Percentiles rank a stretch among this genome's conserved stretches.
phyloP scores from a whole-genome alignment of 306 rosid species.

The Parietaria judaica region DNA sequence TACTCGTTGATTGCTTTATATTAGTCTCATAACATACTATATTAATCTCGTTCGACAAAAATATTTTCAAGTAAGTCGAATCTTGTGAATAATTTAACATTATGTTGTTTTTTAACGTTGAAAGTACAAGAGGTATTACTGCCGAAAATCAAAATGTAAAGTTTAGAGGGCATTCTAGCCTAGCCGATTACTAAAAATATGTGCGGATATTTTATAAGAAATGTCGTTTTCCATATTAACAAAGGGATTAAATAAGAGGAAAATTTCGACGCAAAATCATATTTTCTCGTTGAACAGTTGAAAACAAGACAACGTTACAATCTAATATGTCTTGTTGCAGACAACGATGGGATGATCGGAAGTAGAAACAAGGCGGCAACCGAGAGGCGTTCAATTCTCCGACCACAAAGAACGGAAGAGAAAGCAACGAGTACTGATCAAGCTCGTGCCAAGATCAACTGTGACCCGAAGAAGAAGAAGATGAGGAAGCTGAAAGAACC shows the following conservation, averaged over 20 bases:
- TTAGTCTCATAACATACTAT: no score
- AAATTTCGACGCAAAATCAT: background rate
- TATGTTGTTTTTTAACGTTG: no score
- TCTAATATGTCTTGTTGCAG: conserved; percentile 19
- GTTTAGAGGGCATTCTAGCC: no score
- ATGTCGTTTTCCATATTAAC: no score
- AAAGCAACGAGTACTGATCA: conserved; percentile 7
- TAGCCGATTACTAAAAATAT: no score
- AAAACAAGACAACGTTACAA: background rate
- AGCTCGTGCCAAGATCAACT: conserved; percentile 4
- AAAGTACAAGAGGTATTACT: no score
- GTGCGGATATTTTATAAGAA: no score
- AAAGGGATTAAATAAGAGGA: background rate
- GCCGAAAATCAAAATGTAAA: no score
- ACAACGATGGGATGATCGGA: conserved; percentile 49
- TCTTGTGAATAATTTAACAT: no score
- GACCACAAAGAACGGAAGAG: conserved; percentile 17
- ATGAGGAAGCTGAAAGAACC: conserved; percentile 2
- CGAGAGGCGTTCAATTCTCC: conserved; percentile 6
- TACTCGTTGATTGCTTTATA: no score
- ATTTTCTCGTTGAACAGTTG: background rate
- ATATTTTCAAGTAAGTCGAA: no score
- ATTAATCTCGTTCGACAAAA: no score
- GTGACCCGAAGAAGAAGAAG: background rate
- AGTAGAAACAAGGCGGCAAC: conserved; percentile 26